A percentile compares a stretch with the other conserved stretches of the same genome.
Conservation (phyloP, 2,329 filamentous ascomycete genomes). For the Didymella pinodella region DNA sequence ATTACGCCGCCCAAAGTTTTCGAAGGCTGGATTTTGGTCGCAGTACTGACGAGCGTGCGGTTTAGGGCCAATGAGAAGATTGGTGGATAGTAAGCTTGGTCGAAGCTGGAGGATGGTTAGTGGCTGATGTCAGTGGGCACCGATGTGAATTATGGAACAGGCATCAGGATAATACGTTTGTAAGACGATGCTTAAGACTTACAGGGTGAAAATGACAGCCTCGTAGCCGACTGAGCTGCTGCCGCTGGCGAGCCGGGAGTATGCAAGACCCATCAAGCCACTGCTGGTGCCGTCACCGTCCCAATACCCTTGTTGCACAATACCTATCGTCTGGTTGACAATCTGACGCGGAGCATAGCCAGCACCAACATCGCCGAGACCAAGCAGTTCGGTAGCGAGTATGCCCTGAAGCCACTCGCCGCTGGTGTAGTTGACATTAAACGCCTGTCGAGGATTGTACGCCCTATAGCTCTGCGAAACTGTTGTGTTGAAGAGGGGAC, state of each 20-base stretch:
- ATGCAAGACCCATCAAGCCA: constrained; percentile 43
- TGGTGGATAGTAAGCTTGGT: constrained; percentile 21
- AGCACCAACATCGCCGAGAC: constrained; percentile 25
- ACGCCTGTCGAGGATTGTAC: constrained; percentile 17
- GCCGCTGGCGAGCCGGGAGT: constrained; percentile 29
- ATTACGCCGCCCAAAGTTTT: constrained; percentile 36
- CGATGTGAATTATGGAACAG: neutral
- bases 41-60: constrained; percentile 20
- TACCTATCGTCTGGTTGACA: constrained; percentile 37
- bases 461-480: constrained; percentile 8
- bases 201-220: constrained; percentile 36
- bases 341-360: constrained; percentile 21
- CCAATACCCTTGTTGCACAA: constrained; percentile 41
- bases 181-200: constrained; percentile 12
- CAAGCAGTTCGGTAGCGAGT: constrained; percentile 34
- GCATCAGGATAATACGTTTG: neutral
- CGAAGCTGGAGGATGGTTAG: constrained; percentile 7
- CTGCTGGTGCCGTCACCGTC: constrained; percentile 38
- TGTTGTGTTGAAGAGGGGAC: constrained; percentile 23
- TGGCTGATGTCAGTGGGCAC: neutral
- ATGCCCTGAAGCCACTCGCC: constrained; percentile 36
- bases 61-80: constrained; percentile 39
- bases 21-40: constrained; percentile 3
- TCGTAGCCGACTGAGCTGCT: constrained; percentile 31
- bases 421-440: constrained; percentile 35